A percentile compares a stretch with the other conserved stretches of the same genome.
These are phyloP conservation scores for Orbilia blumenaviensis DNA, from an alignment of 2,329 filamentous ascomycete genomes.

Conservation along the genomic window DNA sequence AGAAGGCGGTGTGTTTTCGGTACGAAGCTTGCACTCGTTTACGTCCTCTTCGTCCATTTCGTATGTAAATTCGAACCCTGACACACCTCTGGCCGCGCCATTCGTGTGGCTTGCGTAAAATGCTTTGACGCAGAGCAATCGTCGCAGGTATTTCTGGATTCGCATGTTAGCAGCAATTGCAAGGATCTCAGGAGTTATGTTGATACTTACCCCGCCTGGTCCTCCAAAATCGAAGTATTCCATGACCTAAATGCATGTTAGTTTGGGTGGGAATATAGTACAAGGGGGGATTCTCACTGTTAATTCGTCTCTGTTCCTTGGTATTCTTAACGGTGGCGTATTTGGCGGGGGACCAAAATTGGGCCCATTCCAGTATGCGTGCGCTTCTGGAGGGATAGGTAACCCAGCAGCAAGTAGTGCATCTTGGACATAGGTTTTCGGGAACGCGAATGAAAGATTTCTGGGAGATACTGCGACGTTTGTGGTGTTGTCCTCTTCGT, in stretches of 20 bases:
- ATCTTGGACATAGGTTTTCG: slow-evolving; percentile 48
- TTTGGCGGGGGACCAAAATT: slow-evolving; percentile 43
- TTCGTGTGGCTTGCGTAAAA: slow-evolving; percentile 52
- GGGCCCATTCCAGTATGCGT: slow-evolving; percentile 47
- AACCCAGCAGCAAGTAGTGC: slow-evolving; percentile 31
- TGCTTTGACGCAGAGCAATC: slow-evolving; percentile 48
- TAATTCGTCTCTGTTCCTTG: slow-evolving; percentile 46
- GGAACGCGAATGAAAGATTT: slow-evolving; percentile 49
- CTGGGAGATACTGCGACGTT: slow-evolving; percentile 33
- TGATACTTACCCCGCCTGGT: slow-evolving; percentile 35
- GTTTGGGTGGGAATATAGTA: neutral
- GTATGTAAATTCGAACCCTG: slow-evolving; percentile 50
- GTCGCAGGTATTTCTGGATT: slow-evolving; percentile 35
- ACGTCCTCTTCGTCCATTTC: slow-evolving; percentile 51
- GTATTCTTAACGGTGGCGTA: slow-evolving; percentile 37
- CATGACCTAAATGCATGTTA: slow-evolving; percentile 35
- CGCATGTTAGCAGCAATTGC: neutral
- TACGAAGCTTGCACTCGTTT: slow-evolving; percentile 39
- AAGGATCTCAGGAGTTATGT: neutral
- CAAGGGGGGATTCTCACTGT: slow-evolving; percentile 19
- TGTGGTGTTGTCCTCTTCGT: slow-evolving; percentile 35
- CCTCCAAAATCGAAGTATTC: slow-evolving; percentile 53
- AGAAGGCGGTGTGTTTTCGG: neutral
- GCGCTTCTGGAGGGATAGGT: slow-evolving; percentile 41
- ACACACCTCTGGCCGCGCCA: slow-evolving; percentile 41